phyloP scores from a whole-genome alignment of 2,329 filamentous ascomycete genomes.

The Herpotrichia juniperi region DNA sequence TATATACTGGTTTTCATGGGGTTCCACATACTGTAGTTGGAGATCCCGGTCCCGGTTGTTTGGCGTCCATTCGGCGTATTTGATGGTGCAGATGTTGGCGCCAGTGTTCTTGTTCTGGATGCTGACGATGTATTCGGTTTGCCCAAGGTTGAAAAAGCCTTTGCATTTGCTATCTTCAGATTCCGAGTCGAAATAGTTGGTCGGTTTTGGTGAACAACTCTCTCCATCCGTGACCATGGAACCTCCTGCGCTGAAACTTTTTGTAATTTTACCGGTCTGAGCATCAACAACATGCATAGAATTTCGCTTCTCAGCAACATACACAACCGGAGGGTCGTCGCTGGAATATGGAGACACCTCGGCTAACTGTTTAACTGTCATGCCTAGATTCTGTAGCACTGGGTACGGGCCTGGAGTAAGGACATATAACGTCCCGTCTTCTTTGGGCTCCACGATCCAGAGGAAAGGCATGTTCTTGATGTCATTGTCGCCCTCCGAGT shows the following conservation, averaged over 20 bases:
- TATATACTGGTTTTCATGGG: slow-evolving; percentile 87
- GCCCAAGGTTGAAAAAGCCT: slow-evolving; percentile 78
- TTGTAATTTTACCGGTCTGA: slow-evolving; percentile 78
- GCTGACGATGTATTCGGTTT: slow-evolving; percentile 86
- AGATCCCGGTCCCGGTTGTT: slow-evolving; percentile 92
- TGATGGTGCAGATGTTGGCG: slow-evolving; percentile 83
- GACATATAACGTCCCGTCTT: slow-evolving; percentile 85
- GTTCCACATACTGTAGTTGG: slow-evolving; percentile 77
- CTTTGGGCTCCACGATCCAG: slow-evolving; percentile 93
- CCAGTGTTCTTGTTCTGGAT: slow-evolving; percentile 79
- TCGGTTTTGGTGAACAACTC: slow-evolving; percentile 71
- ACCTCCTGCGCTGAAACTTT: slow-evolving; percentile 80
- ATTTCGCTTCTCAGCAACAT: slow-evolving; percentile 90
- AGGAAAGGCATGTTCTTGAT: slow-evolving; percentile 78
- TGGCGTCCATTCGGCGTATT: slow-evolving; percentile 91
- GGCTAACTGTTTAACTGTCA: slow-evolving; percentile 86
- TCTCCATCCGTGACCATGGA: slow-evolving; percentile 71
- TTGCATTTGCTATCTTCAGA: slow-evolving; percentile 67
- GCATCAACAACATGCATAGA: slow-evolving; percentile 90
- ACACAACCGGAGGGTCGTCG: slow-evolving; percentile 78
- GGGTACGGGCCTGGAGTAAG: slow-evolving; percentile 72
- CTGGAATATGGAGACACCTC: slow-evolving; percentile 80
- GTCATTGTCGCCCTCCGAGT: slow-evolving; percentile 42
- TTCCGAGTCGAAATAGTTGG: slow-evolving; percentile 62
- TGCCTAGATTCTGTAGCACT: slow-evolving; percentile 69